Evolutionary conservation across 345 rosid species (phyloP).

Genomic region (Triadica sebifera): DNA sequence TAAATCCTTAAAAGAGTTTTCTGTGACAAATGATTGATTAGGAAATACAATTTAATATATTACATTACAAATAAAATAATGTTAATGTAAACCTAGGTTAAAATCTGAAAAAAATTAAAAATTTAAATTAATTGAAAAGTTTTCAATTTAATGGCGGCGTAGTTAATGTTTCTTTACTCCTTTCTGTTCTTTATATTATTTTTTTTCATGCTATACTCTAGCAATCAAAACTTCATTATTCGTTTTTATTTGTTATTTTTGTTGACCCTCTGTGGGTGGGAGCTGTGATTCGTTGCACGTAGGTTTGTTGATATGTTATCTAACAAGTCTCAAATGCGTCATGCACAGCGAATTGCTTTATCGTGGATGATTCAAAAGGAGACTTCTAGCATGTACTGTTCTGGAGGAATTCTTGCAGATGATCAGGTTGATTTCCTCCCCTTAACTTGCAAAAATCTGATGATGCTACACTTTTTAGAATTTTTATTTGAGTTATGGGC

Average conservation of each 20-base stretch:
- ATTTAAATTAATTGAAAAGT: not conserved
- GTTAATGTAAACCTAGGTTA: not conserved
- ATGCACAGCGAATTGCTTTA: constrained; percentile 84
- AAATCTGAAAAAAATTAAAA: not conserved
- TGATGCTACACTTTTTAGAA: not conserved
- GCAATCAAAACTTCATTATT: not conserved
- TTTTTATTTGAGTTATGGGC: constrained; percentile 7
- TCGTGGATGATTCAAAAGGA: constrained; percentile 97
- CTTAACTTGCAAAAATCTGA: constrained; percentile 12
- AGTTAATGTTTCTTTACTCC: not conserved
- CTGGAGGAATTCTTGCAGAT: constrained; percentile 97
- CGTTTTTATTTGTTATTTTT: not conserved
- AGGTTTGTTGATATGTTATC: not conserved
- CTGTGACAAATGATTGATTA: not conserved
- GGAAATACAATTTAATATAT: not conserved
- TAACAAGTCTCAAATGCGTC: not conserved
- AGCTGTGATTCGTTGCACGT: not conserved
- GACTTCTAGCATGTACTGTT: constrained; percentile 58
- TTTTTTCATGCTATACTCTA: too few species aligned
- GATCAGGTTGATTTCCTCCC: constrained; percentile 64
- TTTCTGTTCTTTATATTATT: not conserved
- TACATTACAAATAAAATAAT: not conserved
- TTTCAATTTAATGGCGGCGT: not conserved
- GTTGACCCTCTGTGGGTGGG: not conserved
- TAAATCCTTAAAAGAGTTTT: not conserved